Percentiles rank a stretch among this genome's conserved stretches.
Evolutionary conservation across 169 alveolate genomes (phyloP).

Genomic region (Sarcocystis neurona): DNA sequence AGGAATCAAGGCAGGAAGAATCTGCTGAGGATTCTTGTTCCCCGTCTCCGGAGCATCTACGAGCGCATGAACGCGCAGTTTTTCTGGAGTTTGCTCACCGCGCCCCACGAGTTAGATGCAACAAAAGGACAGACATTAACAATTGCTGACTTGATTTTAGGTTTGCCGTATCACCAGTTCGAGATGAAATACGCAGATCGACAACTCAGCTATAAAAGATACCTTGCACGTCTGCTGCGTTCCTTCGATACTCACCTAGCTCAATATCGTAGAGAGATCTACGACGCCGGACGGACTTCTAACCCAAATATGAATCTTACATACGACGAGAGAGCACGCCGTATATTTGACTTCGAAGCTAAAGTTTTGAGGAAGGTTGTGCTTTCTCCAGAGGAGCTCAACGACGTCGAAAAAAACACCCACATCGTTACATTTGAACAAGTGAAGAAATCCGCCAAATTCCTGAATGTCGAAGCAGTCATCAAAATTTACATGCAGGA

Average conservation of each 20-base stretch:
- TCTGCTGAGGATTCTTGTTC: too few species aligned
- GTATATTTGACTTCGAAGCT: slow-evolving; percentile 4
- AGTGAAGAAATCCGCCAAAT: background rate
- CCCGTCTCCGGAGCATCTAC: background rate
- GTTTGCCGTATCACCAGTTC: slow-evolving; percentile 7
- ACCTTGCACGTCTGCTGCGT: background rate
- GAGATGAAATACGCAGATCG: background rate
- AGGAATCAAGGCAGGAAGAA: too few species aligned
- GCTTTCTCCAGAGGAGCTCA: slow-evolving; percentile 10
- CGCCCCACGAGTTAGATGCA: slow-evolving; percentile 11
- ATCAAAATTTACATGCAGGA: background rate
- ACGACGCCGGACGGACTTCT: background rate
- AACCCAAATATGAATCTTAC: slow-evolving; percentile 7
- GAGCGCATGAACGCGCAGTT: background rate
- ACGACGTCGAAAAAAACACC: background rate
- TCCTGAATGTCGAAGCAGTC: background rate
- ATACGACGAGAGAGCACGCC: slow-evolving; percentile 6
- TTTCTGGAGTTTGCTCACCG: slow-evolving; percentile 3
- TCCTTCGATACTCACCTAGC: background rate
- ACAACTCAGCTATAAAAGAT: background rate
- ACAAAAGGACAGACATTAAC: slow-evolving; percentile 11
- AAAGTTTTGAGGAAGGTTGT: background rate
- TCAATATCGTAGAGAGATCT: background rate
- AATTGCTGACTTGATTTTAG: background rate
- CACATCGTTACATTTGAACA: background rate